Percentiles rank a stretch among this genome's conserved stretches.
Conservation (phyloP, 495 filamentous ascomycete species). For the Schizothecium vesticola region DNA sequence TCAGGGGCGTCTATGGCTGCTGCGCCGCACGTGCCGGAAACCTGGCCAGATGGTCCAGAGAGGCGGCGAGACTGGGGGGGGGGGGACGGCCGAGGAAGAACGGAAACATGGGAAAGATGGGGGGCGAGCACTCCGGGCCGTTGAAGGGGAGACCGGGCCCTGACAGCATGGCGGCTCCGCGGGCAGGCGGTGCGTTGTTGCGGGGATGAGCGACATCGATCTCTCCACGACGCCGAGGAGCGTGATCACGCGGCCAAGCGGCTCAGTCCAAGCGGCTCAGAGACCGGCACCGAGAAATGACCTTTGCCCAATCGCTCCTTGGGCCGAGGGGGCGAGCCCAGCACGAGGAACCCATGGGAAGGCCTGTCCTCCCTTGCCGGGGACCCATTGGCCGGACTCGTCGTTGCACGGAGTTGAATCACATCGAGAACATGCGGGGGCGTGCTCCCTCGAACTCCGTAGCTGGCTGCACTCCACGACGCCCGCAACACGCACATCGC, state of each 20-base stretch:
- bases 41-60: background rate
- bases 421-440: conserved; percentile 11
- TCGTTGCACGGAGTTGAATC: conserved; percentile 6
- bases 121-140: conserved; percentile 7
- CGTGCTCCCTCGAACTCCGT: background rate
- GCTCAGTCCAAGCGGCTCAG: conserved; percentile 3
- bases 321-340: background rate
- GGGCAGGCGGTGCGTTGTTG: conserved; percentile 4
- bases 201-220: conserved; percentile 3
- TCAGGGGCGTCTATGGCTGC: conserved; percentile 1
- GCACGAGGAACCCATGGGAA: background rate
- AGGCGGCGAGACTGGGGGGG: background rate
- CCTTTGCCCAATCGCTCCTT: background rate
- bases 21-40: conserved; percentile 7
- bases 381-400: conserved; percentile 4
- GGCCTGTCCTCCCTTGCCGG: background rate
- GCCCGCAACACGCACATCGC: background rate
- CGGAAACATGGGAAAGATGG: background rate
- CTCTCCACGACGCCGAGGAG: conserved; percentile 5
- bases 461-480: conserved; percentile 5
- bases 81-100: background rate
- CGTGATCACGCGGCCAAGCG: conserved; percentile 17
- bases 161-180: conserved; percentile 11
- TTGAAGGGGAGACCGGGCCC: conserved; percentile 7
- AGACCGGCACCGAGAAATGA: background rate